These are phyloP conservation scores for Calonectria pseudoturangicola DNA, from an alignment of 2,329 filamentous ascomycete genomes.

Conservation along the genomic window DNA sequence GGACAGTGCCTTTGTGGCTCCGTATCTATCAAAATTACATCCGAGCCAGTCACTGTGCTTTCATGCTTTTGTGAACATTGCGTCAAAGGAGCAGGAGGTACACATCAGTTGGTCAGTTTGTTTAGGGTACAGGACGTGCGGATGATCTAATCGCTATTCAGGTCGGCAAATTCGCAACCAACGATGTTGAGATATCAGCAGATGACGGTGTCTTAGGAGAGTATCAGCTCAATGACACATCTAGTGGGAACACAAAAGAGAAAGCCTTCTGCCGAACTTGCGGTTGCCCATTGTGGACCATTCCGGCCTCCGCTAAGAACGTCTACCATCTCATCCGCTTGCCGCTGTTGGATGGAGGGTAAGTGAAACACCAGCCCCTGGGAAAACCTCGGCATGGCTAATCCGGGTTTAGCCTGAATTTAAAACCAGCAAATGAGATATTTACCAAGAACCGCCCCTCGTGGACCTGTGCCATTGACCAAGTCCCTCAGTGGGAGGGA, in stretches of 20 bases:
- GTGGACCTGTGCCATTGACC: slow-evolving; percentile 49
- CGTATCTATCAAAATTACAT: slow-evolving; percentile 35
- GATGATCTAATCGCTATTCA: neutral
- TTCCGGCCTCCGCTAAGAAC: slow-evolving; percentile 52
- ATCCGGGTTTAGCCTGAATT: slow-evolving; percentile 36
- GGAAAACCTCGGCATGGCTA: slow-evolving; percentile 2
- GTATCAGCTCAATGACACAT: slow-evolving; percentile 50
- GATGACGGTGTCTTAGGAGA: slow-evolving; percentile 28
- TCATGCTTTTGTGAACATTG: slow-evolving; percentile 52
- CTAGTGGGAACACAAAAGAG: slow-evolving; percentile 52
- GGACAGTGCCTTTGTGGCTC: slow-evolving; percentile 49
- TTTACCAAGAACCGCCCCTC: slow-evolving; percentile 54
- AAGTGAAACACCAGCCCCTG: slow-evolving; percentile 29
- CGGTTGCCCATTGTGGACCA: slow-evolving; percentile 55
- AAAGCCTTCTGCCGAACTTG: slow-evolving; percentile 54
- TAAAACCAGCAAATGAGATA: slow-evolving; percentile 54
- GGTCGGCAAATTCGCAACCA: slow-evolving; percentile 54
- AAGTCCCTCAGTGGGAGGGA: slow-evolving; percentile 53
- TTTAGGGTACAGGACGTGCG: fast-evolving
- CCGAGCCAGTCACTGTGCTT: slow-evolving; percentile 44
- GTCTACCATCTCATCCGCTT: slow-evolving; percentile 52
- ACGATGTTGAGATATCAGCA: slow-evolving; percentile 42
- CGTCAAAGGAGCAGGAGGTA: slow-evolving; percentile 46
- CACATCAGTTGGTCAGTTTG: slow-evolving; percentile 44
- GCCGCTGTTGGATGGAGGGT: slow-evolving; percentile 52